phyloP scores from a whole-genome alignment of 768 basidiomycete genomes.

The Leccinum incarnatum region DNA sequence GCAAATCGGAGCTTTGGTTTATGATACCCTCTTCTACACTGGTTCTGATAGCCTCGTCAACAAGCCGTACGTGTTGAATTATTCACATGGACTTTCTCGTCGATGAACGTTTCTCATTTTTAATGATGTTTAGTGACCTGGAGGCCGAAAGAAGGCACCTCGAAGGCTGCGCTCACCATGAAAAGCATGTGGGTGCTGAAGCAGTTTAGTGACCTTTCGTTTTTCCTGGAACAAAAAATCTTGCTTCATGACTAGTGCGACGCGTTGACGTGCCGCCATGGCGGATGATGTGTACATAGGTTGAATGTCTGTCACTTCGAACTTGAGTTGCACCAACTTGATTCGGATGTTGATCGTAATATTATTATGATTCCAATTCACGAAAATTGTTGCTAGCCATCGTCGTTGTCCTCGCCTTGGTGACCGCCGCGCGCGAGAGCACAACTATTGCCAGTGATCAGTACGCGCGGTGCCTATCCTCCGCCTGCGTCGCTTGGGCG shows the following conservation, averaged over 20 bases:
- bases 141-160: conserved; percentile 17
- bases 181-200: not conserved
- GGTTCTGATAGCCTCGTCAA: conserved; percentile 56
- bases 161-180: conserved; percentile 4
- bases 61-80: conserved; percentile 39
- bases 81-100: not conserved
- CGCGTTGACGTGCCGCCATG: not conserved
- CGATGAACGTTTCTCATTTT: not conserved
- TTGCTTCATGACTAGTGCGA: not conserved
- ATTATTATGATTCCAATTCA: not conserved
- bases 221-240: not conserved
- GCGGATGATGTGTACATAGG: not conserved
- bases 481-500: too few species aligned
- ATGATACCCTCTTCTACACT: conserved; percentile 57
- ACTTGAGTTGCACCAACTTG: not conserved
- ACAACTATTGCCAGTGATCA: too few species aligned
- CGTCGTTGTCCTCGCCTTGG: too few species aligned
- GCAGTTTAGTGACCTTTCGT: conserved; percentile 9
- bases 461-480: too few species aligned
- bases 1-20: conserved; percentile 50
- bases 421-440: too few species aligned
- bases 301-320: not conserved
- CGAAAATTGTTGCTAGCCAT: too few species aligned
- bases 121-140: conserved; percentile 7
- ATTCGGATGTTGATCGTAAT: not conserved